Conservation (phyloP, 768 basidiomycete genomes). For the Dacryopinax primogenitus region DNA sequence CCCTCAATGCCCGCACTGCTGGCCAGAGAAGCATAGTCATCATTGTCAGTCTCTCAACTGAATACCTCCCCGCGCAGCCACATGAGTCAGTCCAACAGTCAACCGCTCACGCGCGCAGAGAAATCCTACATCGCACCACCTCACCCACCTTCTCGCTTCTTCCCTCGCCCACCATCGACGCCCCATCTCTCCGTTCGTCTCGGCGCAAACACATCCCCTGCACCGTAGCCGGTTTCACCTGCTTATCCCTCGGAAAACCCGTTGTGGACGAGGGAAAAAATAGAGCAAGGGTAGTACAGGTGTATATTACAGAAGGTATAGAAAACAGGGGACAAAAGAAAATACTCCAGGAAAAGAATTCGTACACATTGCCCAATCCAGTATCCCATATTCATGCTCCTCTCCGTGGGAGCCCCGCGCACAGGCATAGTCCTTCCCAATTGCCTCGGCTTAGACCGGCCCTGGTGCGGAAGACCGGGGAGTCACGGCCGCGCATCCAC, state of each 20-base stretch:
- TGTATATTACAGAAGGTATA: not conserved
- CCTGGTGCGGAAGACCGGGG: not conserved
- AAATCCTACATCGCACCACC: too few relatives aligned
- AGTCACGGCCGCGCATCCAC: not conserved
- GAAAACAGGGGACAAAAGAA: not conserved
- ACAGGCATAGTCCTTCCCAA: not conserved
- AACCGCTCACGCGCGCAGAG: too few relatives aligned
- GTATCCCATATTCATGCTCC: not conserved
- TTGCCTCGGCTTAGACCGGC: not conserved
- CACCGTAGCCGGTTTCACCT: too few relatives aligned
- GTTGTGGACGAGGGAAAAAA: not conserved
- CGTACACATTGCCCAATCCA: not conserved
- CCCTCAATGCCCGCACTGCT: too few relatives aligned
- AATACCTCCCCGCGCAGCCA: too few relatives aligned
- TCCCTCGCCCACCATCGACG: too few relatives aligned
- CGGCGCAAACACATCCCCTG: too few relatives aligned
- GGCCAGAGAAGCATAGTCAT: not conserved
- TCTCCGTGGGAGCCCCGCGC: not conserved
- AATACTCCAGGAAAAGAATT: not conserved
- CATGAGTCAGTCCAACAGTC: too few relatives aligned
- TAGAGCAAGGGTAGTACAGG: not conserved
- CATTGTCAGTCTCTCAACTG: conserved; percentile 1
- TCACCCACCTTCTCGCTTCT: too few relatives aligned
- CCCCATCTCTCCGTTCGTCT: too few relatives aligned
- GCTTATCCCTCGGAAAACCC: too few relatives aligned